Base-by-base conservation (phyloP, 2,329 filamentous ascomycete genomes). In the Leptographium radiaticola region DNA sequence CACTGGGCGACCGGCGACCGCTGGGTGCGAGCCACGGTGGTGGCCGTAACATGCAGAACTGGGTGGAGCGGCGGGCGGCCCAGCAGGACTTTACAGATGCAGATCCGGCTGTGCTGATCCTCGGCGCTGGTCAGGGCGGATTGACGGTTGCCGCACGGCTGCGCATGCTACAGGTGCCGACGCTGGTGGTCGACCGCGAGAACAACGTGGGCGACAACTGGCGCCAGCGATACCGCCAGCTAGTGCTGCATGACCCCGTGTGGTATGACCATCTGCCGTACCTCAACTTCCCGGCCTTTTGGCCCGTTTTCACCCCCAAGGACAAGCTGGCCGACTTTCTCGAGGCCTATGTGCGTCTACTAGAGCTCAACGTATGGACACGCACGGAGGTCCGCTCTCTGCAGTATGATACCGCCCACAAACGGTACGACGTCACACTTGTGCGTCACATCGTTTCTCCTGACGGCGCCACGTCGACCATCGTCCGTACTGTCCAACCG, bases 271-370 rank as follows among this genome's bases (percentile, higher is more conserved):
- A 81, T 60, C 68, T 85, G 69, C 79, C 83, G 0, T 87, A 84
- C 62, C 59, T 87, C 5, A 67, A 69, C 0, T 87, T 86, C 62
- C 84, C 83, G 0, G 62, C 73, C 0, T 74, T 75, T 52, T 87
- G 83, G 83, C 83, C 83, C 4, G 69, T 84, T 16, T 87, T 84
- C 64, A 85, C 82, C 0, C 81, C 83, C 6, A 87, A 86, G 62
- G 83, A 87, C 64, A 87, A 87, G 62, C 69, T 86, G 0, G 84
- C 73, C 1, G 80, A 85, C 45, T 87, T 80, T 67, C 81, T 87
- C 56, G 82, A 86, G 58, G 69, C 75, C 0, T 87, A 87, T 58
- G 83, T 76, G 0, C 74, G 70, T 6, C 65, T 80, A 0, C 70
- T 87, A n/a, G 84, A 87, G 59, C 72, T 87, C 43, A 83, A 86